phyloP scores from a whole-genome alignment of 1,139 yeast species.

The Meyerozyma guilliermondii region DNA sequence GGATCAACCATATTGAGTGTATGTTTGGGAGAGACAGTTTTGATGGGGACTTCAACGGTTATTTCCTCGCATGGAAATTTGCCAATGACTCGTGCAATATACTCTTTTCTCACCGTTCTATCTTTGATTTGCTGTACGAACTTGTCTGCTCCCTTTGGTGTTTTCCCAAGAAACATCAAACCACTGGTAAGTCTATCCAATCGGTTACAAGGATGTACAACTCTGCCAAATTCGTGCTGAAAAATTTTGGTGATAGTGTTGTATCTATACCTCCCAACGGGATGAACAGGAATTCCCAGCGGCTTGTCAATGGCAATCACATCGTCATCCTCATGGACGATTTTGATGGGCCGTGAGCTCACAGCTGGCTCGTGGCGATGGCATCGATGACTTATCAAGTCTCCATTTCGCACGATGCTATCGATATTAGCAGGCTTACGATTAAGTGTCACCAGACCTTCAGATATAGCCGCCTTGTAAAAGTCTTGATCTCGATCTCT shows the following conservation, averaged over 20 bases:
- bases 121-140: constrained; percentile 73
- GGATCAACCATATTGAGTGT: constrained; percentile 69
- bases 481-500: constrained; percentile 71
- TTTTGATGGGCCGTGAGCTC: constrained; percentile 59
- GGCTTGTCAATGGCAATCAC: constrained; percentile 90
- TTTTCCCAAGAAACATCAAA: constrained; percentile 86
- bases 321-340: constrained; percentile 76
- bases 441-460: constrained; percentile 73
- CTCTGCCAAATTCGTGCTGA: constrained; percentile 57
- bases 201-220: constrained; percentile 86
- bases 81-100: constrained; percentile 84
- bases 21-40: constrained; percentile 71
- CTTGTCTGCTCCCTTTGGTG: constrained; percentile 71
- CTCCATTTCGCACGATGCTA: constrained; percentile 74
- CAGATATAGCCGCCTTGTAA: constrained; percentile 61
- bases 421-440: constrained; percentile 59
- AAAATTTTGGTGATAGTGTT: constrained; percentile 83
- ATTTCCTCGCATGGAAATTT: constrained; percentile 60
- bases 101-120: constrained; percentile 73
- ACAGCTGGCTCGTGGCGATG: constrained; percentile 95
- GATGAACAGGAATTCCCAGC: constrained; percentile 93
- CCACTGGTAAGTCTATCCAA: constrained; percentile 92
- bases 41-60: constrained; percentile 62
- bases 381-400: constrained; percentile 71
- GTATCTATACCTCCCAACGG: constrained; percentile 87